Percentiles rank a stretch among this genome's conserved stretches.
Conservation (phyloP, 1,284 basidiomycete species). For the Malassezia equina region DNA sequence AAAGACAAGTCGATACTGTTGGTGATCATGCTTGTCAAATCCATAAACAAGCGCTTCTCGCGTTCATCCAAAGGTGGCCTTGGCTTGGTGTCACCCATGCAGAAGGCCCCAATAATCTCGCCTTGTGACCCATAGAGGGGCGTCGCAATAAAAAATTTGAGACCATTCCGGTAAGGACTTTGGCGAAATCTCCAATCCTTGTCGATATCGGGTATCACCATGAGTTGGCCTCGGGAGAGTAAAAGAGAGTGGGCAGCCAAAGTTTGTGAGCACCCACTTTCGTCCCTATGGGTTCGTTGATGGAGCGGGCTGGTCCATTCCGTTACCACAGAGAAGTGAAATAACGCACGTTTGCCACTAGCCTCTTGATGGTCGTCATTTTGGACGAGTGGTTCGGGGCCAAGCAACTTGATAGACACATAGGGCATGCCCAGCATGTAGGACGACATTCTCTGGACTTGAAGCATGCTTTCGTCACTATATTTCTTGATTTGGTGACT, state of each 20-base stretch:
- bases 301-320: neutral
- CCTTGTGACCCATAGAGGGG: neutral
- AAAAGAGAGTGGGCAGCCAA: neutral
- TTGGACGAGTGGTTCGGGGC: neutral
- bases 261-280: neutral
- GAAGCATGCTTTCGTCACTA: neutral
- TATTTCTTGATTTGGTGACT: neutral
- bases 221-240: neutral
- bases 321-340: neutral
- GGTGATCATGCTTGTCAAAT: neutral
- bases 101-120: neutral
- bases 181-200: constrained; percentile 2
- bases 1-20: neutral
- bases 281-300: neutral
- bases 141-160: neutral
- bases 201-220: neutral
- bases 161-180: neutral
- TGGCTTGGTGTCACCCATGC: neutral
- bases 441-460: neutral
- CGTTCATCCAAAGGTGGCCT: neutral
- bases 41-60: neutral
- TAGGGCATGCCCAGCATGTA: neutral
- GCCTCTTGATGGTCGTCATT: neutral
- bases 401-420: constrained; percentile 1
- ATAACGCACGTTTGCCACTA: neutral